Conservation (phyloP, 2,329 filamentous ascomycete genomes). For the Lasiodiplodia theobromae region DNA sequence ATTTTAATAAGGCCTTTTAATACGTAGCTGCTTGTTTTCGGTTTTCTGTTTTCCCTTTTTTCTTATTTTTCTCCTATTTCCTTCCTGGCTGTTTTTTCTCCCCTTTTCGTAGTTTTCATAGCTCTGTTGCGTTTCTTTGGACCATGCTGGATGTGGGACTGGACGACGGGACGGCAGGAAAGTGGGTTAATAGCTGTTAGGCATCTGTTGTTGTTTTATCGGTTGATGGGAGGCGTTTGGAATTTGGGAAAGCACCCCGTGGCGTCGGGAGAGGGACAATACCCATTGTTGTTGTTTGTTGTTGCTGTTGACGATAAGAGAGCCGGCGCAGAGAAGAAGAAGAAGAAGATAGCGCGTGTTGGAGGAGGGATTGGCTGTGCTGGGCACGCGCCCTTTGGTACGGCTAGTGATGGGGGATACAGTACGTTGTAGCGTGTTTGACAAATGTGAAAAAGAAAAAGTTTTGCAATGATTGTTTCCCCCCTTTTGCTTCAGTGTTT, state of each 20-base stretch:
- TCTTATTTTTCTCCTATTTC: conserved; percentile 1
- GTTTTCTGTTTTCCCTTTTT: background rate
- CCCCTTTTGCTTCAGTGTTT: background rate
- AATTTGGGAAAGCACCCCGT: background rate
- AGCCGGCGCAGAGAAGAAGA: background rate
- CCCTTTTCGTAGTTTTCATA: background rate
- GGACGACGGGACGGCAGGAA: background rate
- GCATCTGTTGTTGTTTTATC: background rate
- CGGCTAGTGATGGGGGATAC: background rate
- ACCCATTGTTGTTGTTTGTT: conserved; percentile 4
- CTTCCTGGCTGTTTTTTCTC: background rate
- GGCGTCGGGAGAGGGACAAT: conserved; percentile 8
- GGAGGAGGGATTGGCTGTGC: background rate
- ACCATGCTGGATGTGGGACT: conserved; percentile 25
- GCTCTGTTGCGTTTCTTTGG: conserved; percentile 10
- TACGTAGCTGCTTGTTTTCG: background rate
- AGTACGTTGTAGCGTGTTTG: background rate
- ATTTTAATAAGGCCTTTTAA: conserved; percentile 14
- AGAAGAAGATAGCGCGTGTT: background rate
- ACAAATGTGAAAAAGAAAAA: background rate
- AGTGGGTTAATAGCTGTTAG: background rate
- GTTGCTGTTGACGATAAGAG: background rate
- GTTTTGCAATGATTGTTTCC: background rate
- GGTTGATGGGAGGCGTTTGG: background rate
- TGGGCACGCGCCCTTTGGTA: conserved; percentile 5